Evolutionary conservation across 2,329 filamentous ascomycete species (phyloP), one percentile per base, ranked within the genome.

Genomic region (Alternaria incomplexa): DNA sequence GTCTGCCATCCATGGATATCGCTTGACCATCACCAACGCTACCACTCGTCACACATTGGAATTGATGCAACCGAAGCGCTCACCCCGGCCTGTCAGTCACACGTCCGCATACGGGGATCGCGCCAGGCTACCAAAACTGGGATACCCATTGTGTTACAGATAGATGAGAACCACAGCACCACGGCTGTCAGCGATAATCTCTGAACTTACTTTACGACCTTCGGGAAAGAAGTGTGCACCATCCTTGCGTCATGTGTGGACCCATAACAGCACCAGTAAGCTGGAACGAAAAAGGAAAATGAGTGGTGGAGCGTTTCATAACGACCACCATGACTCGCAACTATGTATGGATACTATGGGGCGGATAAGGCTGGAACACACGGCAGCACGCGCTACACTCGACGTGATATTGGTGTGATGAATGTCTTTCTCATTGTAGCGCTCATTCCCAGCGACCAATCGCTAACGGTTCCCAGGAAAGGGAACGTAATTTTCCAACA

Each of bases 351-450:
- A 17, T 40, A 40, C 36, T 25, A 28, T 54, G 45, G 32, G 48
- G 48, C 23, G 57, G 55, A 28, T 30, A 56, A 46, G 61, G 23
- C 53, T 63, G 47, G 52, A 56, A 61, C 63, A 64, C 47, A 64
- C 47, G 57, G 58, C 40, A 62, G 50, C 45, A 25, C 28, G 30
- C 52, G 50, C 61, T 20, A 50, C 30, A 25, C 28, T 60, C 7
- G 32, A 59, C 43, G n/a, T 30, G 30, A 30, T 45, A 47, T 45
- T 20, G 55, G 28, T 32, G 46, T 22, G 46, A 51, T 58, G 30
- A 15, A 22, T 26, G 20, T 15, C 36, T 25, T 56, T 40, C 32
- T 28, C 45, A 25, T 23, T 28, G 40, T 57, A 48, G 44, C 54
- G 44, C 25, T 48, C 26, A 15, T 25, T 22, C 32, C 8, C 30